A percentile compares a stretch with the other conserved stretches of the same genome.
These are phyloP conservation scores for Candida insectalens DNA, from an alignment of 805 yeast species.

Conservation along the genomic window DNA sequence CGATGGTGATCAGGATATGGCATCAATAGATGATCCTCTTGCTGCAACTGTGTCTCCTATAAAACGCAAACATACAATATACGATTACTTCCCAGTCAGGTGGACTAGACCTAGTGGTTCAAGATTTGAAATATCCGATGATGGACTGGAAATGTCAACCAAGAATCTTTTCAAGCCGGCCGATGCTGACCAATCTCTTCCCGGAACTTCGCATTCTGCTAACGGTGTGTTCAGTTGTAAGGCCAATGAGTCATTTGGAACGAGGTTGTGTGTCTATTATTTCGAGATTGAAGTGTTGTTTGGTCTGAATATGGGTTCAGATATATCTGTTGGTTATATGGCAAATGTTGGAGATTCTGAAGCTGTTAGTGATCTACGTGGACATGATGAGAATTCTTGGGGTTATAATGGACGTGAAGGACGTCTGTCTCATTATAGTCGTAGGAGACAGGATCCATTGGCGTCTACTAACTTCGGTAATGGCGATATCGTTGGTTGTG, in stretches of 20 bases:
- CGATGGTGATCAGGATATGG: too few relatives aligned
- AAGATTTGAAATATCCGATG: conserved; percentile 11
- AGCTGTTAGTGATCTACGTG: conserved; percentile 31
- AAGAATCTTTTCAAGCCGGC: conserved; percentile 11
- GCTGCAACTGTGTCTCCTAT: too few relatives aligned
- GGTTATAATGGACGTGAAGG: conserved; percentile 49
- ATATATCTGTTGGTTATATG: conserved; percentile 37
- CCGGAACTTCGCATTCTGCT: conserved; percentile 5
- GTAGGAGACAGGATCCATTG: conserved; percentile 25
- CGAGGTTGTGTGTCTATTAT: conserved; percentile 42
- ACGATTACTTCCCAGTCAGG: too few relatives aligned
- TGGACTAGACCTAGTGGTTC: too few relatives aligned
- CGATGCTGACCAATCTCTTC: background rate
- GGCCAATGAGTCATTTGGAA: conserved; percentile 25
- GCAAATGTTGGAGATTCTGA: conserved; percentile 15
- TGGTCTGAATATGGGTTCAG: conserved; percentile 27
- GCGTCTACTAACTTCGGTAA: conserved; percentile 38
- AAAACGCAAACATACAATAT: too few relatives aligned
- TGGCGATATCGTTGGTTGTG: conserved; percentile 74
- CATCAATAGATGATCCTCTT: too few relatives aligned
- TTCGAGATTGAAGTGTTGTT: conserved; percentile 35
- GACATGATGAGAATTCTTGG: conserved; percentile 37
- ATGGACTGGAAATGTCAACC: conserved; percentile 18
- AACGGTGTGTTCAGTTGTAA: conserved; percentile 17
- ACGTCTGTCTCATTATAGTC: conserved; percentile 26